A percentile compares a stretch with the other conserved stretches of the same genome.
phyloP scores from a whole-genome alignment of 345 rosid species.

The Syzygium oleosum region DNA sequence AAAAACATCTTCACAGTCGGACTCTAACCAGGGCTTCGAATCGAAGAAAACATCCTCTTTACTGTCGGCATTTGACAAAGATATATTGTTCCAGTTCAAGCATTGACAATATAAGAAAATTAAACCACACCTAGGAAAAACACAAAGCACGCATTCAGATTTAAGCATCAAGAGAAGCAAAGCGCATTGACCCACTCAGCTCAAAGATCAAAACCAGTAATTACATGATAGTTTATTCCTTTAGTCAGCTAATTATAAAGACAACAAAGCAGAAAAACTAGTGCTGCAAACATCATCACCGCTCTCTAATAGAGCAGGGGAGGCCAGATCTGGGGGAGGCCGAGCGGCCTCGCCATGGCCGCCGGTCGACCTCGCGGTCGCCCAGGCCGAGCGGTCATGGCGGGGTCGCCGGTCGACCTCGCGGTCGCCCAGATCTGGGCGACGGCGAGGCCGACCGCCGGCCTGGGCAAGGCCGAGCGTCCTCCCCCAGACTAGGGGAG shows the following conservation, averaged over 20 bases:
- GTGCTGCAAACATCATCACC: background rate
- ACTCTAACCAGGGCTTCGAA: slow-evolving; percentile 66
- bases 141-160: background rate
- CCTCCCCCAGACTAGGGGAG: no score
- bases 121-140: background rate
- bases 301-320: background rate
- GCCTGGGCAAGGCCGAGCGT: no score
- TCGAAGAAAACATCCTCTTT: slow-evolving; percentile 84
- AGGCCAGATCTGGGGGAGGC: no score
- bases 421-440: no score
- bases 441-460: no score
- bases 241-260: background rate
- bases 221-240: background rate
- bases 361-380: no score
- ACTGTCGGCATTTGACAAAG: slow-evolving; percentile 43
- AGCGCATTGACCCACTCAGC: no score
- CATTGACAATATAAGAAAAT: background rate
- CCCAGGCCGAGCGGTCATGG: no score
- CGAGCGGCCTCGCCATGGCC: no score
- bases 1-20: slow-evolving; percentile 92
- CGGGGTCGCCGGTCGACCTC: no score
- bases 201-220: no score
- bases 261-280: background rate
- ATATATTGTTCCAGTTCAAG: background rate
- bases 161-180: no score